A percentile compares a stretch with the other conserved stretches of the same genome.
phyloP scores from a whole-genome alignment of 352 stramenopile genomes.

The Peronospora belbahrii region DNA sequence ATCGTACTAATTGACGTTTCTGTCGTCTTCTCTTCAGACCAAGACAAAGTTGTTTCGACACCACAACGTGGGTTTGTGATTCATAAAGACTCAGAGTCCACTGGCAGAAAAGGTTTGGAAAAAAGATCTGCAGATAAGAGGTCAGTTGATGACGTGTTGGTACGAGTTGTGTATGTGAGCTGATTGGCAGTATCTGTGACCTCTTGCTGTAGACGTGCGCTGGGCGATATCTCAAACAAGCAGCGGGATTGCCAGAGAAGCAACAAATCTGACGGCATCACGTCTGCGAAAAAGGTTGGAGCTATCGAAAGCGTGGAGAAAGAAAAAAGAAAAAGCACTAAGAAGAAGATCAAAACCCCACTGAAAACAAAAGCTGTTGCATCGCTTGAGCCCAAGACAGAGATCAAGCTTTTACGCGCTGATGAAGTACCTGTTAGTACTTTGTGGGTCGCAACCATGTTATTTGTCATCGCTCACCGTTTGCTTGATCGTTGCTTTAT shows the following conservation, averaged over 20 bases:
- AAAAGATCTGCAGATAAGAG: constrained; percentile 38
- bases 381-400: constrained; percentile 9
- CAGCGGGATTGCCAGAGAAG: constrained; percentile 30
- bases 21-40: neutral
- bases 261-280: constrained; percentile 1
- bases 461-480: neutral
- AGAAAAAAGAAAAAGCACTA: constrained; percentile 20
- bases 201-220: constrained; percentile 37
- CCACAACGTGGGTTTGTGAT: constrained; percentile 34
- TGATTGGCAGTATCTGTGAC: neutral
- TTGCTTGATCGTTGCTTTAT: neutral
- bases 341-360: constrained; percentile 16
- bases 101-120: constrained; percentile 27
- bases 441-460: neutral
- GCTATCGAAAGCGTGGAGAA: constrained; percentile 12
- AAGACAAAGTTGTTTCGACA: constrained; percentile 18
- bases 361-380: neutral
- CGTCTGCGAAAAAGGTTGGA: constrained; percentile 22
- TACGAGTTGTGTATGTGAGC: neutral
- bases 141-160: constrained; percentile 16
- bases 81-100: constrained; percentile 35
- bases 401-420: constrained; percentile 2
- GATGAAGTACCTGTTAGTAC: constrained; percentile 38
- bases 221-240: constrained; percentile 77
- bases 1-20: neutral